Percentiles rank a stretch among this genome's conserved stretches.
phyloP scores from a whole-genome alignment of 2,329 filamentous ascomycete genomes.

The Curvularia sp. region DNA sequence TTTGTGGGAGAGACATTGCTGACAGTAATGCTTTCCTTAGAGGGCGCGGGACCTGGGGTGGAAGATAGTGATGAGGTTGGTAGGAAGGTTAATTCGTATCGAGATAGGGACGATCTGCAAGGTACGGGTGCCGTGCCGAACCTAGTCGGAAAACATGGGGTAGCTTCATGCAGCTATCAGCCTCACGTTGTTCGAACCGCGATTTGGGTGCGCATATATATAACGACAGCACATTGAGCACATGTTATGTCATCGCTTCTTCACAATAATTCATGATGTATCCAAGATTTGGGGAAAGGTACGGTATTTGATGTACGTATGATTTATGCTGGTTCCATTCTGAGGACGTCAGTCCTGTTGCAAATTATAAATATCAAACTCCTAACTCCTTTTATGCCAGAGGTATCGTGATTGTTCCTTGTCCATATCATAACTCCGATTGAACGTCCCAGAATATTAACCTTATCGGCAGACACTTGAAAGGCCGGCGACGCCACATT shows the following conservation, averaged over 20 bases:
- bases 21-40: constrained; percentile 1
- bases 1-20: constrained; percentile 33
- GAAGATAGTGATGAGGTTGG: neutral
- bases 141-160: constrained; percentile 23
- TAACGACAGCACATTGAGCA: neutral
- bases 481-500: neutral
- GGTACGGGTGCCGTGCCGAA: constrained; percentile 27
- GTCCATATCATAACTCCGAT: constrained; percentile 27
- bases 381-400: constrained; percentile 30
- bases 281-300: neutral
- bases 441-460: constrained; percentile 2
- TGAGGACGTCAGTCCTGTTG: constrained; percentile 2
- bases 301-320: neutral
- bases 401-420: constrained; percentile 26
- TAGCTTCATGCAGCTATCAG: constrained; percentile 10
- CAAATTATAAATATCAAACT: neutral
- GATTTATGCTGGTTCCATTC: constrained; percentile 10
- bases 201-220: neutral
- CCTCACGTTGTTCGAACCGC: neutral
- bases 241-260: neutral
- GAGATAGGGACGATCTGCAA: constrained; percentile 23
- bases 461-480: neutral
- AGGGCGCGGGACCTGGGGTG: constrained; percentile 7
- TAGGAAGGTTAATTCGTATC: neutral
- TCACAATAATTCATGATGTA: neutral